Conservation (phyloP, 1,139 yeast genomes). For the Hyphopichia pseudoburtonii region DNA sequence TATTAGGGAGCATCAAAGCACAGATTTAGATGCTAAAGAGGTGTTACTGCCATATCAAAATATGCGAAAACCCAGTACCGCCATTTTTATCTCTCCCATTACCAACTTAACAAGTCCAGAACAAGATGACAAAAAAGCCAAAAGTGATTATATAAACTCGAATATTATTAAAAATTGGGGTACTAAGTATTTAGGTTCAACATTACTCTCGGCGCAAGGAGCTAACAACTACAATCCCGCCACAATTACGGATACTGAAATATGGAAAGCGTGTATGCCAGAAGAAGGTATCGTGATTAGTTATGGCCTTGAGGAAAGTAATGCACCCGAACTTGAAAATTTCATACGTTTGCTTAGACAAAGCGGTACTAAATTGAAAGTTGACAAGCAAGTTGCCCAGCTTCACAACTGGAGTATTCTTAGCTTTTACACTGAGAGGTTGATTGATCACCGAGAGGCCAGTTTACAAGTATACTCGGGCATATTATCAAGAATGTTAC, state of each 20-base stretch:
- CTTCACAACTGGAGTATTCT: slow-evolving; percentile 34
- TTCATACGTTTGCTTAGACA: slow-evolving; percentile 18
- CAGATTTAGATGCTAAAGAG: not conserved
- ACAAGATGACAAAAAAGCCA: slow-evolving; percentile 53
- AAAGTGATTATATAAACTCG: slow-evolving; percentile 63
- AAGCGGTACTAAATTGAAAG: slow-evolving; percentile 19
- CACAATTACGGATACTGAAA: not conserved
- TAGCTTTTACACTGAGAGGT: slow-evolving; percentile 27
- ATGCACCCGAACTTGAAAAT: slow-evolving; percentile 28
- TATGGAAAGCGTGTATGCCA: slow-evolving; percentile 4
- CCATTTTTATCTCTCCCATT: slow-evolving; percentile 10
- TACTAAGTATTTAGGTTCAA: not conserved
- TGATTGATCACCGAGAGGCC: slow-evolving; percentile 33
- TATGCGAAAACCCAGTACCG: slow-evolving; percentile 4
- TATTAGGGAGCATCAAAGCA: not conserved
- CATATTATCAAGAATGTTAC: slow-evolving; percentile 24
- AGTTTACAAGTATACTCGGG: slow-evolving; percentile 27
- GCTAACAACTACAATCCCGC: not conserved
- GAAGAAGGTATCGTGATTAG: slow-evolving; percentile 10
- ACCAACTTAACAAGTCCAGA: slow-evolving; percentile 6
- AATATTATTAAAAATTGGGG: slow-evolving; percentile 20
- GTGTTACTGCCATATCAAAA: too few species aligned
- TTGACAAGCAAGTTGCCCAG: slow-evolving; percentile 18
- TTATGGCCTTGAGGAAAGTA: slow-evolving; percentile 12
- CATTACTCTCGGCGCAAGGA: not conserved